phyloP scores from a whole-genome alignment of 192 early-diverging fungal genomes.

The Coemansia guatemalensis region DNA sequence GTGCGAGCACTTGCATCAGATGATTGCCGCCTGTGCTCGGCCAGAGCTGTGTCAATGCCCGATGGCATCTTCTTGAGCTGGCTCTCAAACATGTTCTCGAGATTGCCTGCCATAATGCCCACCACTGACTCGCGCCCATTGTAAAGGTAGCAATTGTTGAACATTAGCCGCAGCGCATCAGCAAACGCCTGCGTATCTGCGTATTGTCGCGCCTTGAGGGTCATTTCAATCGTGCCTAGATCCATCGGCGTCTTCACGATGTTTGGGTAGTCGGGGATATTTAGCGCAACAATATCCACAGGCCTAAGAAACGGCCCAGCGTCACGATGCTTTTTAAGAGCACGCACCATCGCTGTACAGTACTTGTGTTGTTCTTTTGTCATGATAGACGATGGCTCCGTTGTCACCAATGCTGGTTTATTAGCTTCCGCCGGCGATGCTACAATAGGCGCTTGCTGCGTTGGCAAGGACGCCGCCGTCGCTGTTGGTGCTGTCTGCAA shows the following conservation, averaged over 20 bases:
- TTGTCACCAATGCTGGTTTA: not conserved
- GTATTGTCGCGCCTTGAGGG: conserved; percentile 64
- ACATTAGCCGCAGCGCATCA: conserved; percentile 70
- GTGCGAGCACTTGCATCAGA: conserved; percentile 35
- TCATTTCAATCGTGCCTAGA: conserved; percentile 70
- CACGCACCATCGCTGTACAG: conserved; percentile 69
- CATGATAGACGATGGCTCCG: conserved; percentile 47
- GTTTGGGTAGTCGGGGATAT: conserved; percentile 75
- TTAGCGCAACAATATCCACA: conserved; percentile 73
- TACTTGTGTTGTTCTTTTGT: conserved; percentile 84
- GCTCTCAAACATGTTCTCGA: conserved; percentile 70
- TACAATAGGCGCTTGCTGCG: not conserved
- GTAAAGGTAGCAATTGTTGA: conserved; percentile 78
- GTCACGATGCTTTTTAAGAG: conserved; percentile 78
- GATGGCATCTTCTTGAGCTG: conserved; percentile 70
- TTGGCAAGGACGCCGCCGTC: not conserved
- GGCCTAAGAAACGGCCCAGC: conserved; percentile 83
- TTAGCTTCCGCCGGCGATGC: not conserved
- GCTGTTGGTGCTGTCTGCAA: not conserved
- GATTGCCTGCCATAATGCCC: conserved; percentile 65
- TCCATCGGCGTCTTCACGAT: conserved; percentile 82
- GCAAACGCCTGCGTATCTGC: conserved; percentile 64
- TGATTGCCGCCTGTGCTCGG: conserved; percentile 41
- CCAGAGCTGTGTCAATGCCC: conserved; percentile 53
- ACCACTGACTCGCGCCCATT: conserved; percentile 75